Conservation (phyloP, 2,329 filamentous ascomycete species). For the Clonostachys solani region DNA sequence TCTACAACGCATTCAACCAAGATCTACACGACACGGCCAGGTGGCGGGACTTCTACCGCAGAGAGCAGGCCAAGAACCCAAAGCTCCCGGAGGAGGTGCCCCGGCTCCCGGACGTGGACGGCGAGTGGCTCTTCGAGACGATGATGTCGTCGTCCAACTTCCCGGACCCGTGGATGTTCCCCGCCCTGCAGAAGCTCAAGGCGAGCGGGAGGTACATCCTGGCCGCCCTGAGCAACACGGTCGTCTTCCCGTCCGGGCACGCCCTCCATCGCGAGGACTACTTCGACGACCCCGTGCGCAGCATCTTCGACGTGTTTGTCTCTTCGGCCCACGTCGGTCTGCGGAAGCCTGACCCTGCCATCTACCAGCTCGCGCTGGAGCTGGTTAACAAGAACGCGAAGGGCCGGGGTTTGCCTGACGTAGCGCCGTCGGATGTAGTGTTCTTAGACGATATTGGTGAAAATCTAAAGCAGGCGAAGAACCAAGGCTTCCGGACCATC, state of each 20-base stretch:
- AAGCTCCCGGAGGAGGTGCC: slow-evolving; percentile 35
- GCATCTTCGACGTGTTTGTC: slow-evolving; percentile 81
- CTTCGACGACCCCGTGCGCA: slow-evolving; percentile 52
- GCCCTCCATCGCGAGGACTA: slow-evolving; percentile 51
- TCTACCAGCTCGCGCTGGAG: slow-evolving; percentile 71
- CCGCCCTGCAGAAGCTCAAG: slow-evolving; percentile 68
- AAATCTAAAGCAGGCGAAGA: slow-evolving; percentile 78
- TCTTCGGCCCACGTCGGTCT: slow-evolving; percentile 82
- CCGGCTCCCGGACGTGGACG: slow-evolving; percentile 69
- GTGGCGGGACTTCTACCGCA: slow-evolving; percentile 64
- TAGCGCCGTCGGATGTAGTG: slow-evolving; percentile 65
- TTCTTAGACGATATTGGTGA: slow-evolving; percentile 95
- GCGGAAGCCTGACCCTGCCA: slow-evolving; percentile 78
- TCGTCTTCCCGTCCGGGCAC: slow-evolving; percentile 77
- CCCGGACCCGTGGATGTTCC: slow-evolving; percentile 85
- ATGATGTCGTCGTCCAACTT: slow-evolving; percentile 76
- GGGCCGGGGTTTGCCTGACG: slow-evolving; percentile 42
- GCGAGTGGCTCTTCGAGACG: slow-evolving; percentile 75
- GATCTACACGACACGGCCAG: slow-evolving; percentile 65
- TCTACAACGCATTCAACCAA: slow-evolving; percentile 70
- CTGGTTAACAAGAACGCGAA: slow-evolving; percentile 60
- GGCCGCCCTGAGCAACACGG: slow-evolving; percentile 85
- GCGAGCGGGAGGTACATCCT: slow-evolving; percentile 63
- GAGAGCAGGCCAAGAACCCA: slow-evolving; percentile 34
- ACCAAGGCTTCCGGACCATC: slow-evolving; percentile 73